Conservation (phyloP, 208 protist genomes). For the Leptomonas seymouri region DNA sequence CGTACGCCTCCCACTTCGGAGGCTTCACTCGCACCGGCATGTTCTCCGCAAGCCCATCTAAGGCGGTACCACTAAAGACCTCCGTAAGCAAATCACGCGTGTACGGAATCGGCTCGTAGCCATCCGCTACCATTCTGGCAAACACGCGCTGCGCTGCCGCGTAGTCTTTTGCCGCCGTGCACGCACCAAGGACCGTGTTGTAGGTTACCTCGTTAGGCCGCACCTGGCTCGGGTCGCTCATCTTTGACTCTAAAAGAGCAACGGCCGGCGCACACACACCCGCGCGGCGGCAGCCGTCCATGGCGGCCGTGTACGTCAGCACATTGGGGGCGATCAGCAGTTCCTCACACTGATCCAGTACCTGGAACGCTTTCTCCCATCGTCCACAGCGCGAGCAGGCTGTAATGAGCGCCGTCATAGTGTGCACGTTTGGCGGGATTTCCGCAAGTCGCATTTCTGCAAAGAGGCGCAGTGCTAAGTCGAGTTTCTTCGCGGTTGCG, state of each 20-base stretch:
- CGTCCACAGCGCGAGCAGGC: constrained; percentile 60
- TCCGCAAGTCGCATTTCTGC: constrained; percentile 78
- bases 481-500: constrained; percentile 44
- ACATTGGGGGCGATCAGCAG: constrained; percentile 85
- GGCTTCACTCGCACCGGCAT: constrained; percentile 55
- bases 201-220: constrained; percentile 88
- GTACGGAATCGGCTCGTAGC: constrained; percentile 76
- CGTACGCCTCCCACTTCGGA: constrained; percentile 41
- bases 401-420: constrained; percentile 75
- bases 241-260: constrained; percentile 52
- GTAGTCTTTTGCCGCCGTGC: constrained; percentile 53
- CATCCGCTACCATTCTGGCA: constrained; percentile 79
- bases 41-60: constrained; percentile 69
- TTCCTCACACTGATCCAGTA: constrained; percentile 79
- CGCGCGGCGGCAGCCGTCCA: constrained; percentile 85
- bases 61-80: constrained; percentile 54
- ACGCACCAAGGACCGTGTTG: constrained; percentile 82
- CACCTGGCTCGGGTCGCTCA: constrained; percentile 55
- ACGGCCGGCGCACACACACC: constrained; percentile 69
- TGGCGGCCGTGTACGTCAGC: constrained; percentile 88
- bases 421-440: constrained; percentile 80
- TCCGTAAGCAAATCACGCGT: constrained; percentile 58
- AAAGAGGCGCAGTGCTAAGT: constrained; percentile 71
- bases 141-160: constrained; percentile 66
- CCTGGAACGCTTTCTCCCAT: constrained; percentile 77